Evolutionary conservation across 345 rosid genomes (phyloP).

Genomic region (Melaleuca alternifolia): DNA sequence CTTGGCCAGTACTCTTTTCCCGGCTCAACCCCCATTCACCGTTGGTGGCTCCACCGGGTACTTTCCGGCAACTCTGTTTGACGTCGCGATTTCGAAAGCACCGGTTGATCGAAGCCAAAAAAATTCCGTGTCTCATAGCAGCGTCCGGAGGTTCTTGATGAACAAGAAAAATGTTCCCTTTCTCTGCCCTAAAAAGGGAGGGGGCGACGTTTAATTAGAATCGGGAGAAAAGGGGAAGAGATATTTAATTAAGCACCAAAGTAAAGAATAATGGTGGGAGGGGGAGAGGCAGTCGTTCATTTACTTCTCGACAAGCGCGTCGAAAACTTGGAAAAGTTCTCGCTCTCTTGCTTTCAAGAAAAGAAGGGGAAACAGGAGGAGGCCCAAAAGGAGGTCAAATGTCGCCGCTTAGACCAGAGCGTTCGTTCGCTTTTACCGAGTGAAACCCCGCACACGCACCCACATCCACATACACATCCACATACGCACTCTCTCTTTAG

Average conservation of each 20-base stretch:
- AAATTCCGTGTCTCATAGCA: background rate
- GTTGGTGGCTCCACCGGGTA: no score
- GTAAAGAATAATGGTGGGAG: background rate
- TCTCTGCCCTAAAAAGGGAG: background rate
- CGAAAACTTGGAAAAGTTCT: background rate
- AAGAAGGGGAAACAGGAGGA: background rate
- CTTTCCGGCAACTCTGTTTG: no score
- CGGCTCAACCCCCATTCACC: background rate
- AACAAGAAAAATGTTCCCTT: no score
- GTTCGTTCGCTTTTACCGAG: background rate
- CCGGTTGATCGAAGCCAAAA: background rate
- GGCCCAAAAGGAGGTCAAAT: background rate
- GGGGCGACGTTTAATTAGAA: background rate
- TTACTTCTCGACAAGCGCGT: background rate
- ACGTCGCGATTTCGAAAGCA: background rate
- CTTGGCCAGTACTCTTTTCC: background rate
- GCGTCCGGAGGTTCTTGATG: background rate
- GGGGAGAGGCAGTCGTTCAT: background rate
- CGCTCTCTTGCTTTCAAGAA: background rate
- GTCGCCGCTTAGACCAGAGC: background rate
- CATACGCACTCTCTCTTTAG: background rate
- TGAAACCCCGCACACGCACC: background rate
- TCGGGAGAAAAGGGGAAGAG: background rate
- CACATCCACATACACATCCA: no score
- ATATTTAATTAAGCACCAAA: background rate